Evolutionary conservation across 345 rosid genomes (phyloP), one percentile per base, ranked within the genome.

Genomic region (Aquilaria sinensis): DNA sequence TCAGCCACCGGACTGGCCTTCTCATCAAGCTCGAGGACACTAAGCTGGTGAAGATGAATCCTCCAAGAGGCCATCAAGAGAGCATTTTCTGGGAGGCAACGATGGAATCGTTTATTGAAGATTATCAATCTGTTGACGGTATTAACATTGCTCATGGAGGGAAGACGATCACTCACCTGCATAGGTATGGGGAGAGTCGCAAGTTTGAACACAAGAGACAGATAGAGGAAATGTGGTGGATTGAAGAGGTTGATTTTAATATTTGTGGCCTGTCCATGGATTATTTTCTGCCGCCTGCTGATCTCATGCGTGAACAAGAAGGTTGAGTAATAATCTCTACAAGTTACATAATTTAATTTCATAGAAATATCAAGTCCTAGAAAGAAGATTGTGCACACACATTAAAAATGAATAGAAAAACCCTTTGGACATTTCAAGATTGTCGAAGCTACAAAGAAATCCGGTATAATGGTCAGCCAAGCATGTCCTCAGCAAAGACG

Each of bases 221-320:
- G 77, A 77, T 93, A n/a, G 95, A 93, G 54, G 98, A 93, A 77
- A 77, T 76, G 10, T 93, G 98, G 97, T 70, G 72, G 67, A 93
- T 93, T n/a, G 98, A 93, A 46, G 97, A 90, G 63, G 91, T 87
- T 14, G 98, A 84, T 70, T 93, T 90, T 68, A 93, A 93, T 50
- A 83, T 93, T 4, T 71, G 82, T 67, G 97, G 97, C 14, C 66
- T 90, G 78, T 83, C 84, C 9, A 70, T 53, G 71, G 97, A 94
- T 60, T 79, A 79, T 58, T 94, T 94, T 61, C 72, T 94, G 60
- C 96, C 99, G 65, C 97, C 99, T 29, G 78, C 91, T 61, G 96
- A 94, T 72, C 75, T 90, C 12, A 83, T 76, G 62, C 85, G 77
- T 64, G 83, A 74, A 54, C 84, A 73, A 57, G 74, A 79, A 62